Evolutionary conservation across 495 filamentous ascomycete species (phyloP).

Genomic region (Daldinia loculata): DNA sequence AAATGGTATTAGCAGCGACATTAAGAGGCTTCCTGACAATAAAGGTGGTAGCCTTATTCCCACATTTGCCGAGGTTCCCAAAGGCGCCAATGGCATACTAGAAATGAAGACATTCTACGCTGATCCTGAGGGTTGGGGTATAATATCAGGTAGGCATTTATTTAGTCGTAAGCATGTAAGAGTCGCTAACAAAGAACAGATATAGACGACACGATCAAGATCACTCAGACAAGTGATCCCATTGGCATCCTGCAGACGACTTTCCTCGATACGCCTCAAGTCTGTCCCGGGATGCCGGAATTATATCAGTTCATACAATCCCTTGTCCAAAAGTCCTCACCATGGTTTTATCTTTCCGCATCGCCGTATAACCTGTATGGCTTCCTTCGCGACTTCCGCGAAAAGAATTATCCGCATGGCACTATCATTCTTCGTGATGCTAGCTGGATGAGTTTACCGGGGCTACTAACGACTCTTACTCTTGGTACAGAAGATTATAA

Average conservation of each 20-base stretch:
- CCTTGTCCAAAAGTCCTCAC: constrained; percentile 63
- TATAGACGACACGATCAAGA: constrained; percentile 95
- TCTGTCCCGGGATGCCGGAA: constrained; percentile 83
- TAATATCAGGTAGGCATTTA: constrained; percentile 71
- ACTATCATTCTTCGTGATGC: constrained; percentile 86
- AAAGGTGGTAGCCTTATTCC: constrained; percentile 50
- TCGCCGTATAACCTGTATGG: constrained; percentile 95
- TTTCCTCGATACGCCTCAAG: constrained; percentile 77
- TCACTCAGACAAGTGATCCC: constrained; percentile 80
- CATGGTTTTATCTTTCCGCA: constrained; percentile 93
- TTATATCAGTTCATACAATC: constrained; percentile 73
- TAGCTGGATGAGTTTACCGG: constrained; percentile 84
- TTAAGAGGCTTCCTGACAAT: constrained; percentile 54
- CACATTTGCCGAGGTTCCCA: constrained; percentile 57
- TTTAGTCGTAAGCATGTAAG: neutral
- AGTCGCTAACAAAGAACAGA: constrained; percentile 58
- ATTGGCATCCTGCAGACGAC: constrained; percentile 83
- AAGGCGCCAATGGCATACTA: constrained; percentile 57
- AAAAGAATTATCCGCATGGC: constrained; percentile 74
- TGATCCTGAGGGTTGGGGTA: constrained; percentile 80
- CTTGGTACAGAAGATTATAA: constrained; percentile 89
- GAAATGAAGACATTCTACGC: constrained; percentile 75
- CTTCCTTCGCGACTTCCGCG: constrained; percentile 79
- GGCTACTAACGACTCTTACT: constrained; percentile 81
- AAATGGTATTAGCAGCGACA: constrained; percentile 74